Base-by-base conservation (phyloP, 2,329 filamentous ascomycete genomes). In the Monilinia laxa region DNA sequence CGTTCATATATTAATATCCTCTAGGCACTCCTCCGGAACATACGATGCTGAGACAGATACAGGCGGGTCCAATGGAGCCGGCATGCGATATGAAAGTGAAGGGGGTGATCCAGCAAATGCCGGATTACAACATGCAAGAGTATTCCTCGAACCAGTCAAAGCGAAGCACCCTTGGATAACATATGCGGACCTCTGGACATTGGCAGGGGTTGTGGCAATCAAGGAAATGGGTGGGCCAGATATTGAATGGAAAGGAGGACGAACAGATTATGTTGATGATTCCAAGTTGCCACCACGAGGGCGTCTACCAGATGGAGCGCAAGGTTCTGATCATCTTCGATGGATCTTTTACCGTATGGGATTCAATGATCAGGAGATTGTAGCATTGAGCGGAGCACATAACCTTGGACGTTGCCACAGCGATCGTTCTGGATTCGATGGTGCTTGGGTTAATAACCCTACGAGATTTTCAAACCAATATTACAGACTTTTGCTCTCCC, bases 51-150 rank as follows among this genome's bases (percentile, higher is more conserved):
- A 80, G 65, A 84, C 84, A 65, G 83, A 86, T 73, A 89, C 86
- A 0, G 87, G 87, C 47, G 86, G 86, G 49, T 85, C 82, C 35
- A 89, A 89, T 74, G 87, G 87, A 68, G 86, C 87, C 0, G 86
- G 85, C 23, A 89, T 89, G 86, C 81, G 86, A 45, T 89, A 87
- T 74, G 85, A 88, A 77, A 78, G 80, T 31, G 86, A 88, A 78
- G 85, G 85, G 67, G 86, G 85, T 68, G 86, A 89, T 73, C 85
- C 86, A 5, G 84, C 86, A 66, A 89, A 89, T 76, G 85, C 86
- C 4, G 87, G 87, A 23, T 81, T 89, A 12, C 84, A 88, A 71
- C 81, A 88, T 74, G 86, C 85, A 28, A 84, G 86, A 20, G 82
- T 84, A 38, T 88, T 89, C 76, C 82, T 89, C 68, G 86, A 89